Base-by-base conservation (phyloP, 2,329 filamentous ascomycete genomes). In the Hypoxylon sp. region DNA sequence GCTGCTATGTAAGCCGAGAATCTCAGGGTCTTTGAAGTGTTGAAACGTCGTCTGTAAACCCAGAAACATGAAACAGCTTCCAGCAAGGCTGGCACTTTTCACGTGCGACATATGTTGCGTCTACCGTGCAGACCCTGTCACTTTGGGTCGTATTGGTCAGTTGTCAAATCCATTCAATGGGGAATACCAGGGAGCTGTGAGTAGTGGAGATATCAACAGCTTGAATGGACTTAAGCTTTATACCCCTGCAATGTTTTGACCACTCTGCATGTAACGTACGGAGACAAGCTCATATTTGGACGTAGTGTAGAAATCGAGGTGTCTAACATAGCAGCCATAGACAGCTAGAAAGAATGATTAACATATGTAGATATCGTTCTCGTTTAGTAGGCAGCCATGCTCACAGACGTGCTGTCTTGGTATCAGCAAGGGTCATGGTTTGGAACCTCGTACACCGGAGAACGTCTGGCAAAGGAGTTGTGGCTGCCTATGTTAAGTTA, bases 11-110 rank as follows among this genome's bases (percentile, higher is more conserved):
- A 36, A 32, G 23, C 32, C n/a, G 13, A 50, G 23, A 34, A 17
- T 32, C 23, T 45, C n/a, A 28, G 14, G 30, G 5, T 14, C 21
- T 17, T 13, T 4, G 13, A 53, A 30, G 14, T 11, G 23, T 51
- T 14, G 52, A 21, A 7, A 14, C 28, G 23, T 25, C 23, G 23
- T 46, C 28, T 25, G 17, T 32, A 23, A 23, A 6, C 13, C 28
- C 36, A 11, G 17, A 32, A 56, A 41, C 34, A 41, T 41, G 51
- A 53, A 41, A 17, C 32, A 28, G n/a, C 34, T 23, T 38, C 34
- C 21, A 25, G 50, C 36, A n/a, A 56, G 25, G 25, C 25, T 45
- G 52, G 38, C 28, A 32, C 41, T 45, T 55, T 56, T 23, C 52
- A 25, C 28, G 25, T 56, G 41, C 3, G 25, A 45, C 19, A 9